Conservation (phyloP, 257 asterid genomes). For the Coffea eugenioides region DNA sequence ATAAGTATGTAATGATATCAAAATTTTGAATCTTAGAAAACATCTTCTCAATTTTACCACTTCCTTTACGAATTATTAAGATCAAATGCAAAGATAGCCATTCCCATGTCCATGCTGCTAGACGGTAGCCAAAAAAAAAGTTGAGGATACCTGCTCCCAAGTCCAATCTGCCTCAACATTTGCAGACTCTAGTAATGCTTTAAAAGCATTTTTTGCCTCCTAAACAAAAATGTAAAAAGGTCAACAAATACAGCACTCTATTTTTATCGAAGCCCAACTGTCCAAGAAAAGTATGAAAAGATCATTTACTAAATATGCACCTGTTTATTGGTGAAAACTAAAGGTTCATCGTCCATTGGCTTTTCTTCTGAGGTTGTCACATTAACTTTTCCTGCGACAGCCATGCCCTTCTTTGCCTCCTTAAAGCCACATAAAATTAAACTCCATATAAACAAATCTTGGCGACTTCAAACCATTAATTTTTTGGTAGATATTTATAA, state of each 20-base stretch:
- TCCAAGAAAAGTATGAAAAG: slow-evolving; percentile 13
- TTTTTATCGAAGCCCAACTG: not conserved
- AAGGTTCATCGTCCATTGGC: slow-evolving; percentile 62
- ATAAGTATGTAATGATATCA: not conserved
- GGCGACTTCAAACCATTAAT: not conserved
- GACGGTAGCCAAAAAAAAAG: not conserved
- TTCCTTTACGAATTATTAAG: not conserved
- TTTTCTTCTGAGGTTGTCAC: slow-evolving; percentile 59
- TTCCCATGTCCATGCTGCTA: not conserved
- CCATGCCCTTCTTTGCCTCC: slow-evolving; percentile 64
- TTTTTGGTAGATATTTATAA: not conserved
- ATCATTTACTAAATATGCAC: slow-evolving; percentile 36
- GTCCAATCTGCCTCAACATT: slow-evolving; percentile 90
- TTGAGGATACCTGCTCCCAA: slow-evolving; percentile 86
- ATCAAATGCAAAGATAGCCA: not conserved
- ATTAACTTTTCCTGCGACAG: slow-evolving; percentile 51
- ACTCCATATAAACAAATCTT: not conserved
- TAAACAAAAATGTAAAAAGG: slow-evolving; percentile 24
- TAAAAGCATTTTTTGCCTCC: slow-evolving; percentile 97
- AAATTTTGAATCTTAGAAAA: not conserved
- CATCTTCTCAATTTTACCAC: not conserved
- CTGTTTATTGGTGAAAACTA: slow-evolving; percentile 82
- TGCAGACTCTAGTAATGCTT: slow-evolving; percentile 78
- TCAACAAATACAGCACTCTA: not conserved
- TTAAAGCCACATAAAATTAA: slow-evolving; percentile 16